A percentile compares a stretch with the other conserved stretches of the same genome.
These are phyloP conservation scores for Fomitopsis pinicola DNA, from an alignment of 1,284 basidiomycete genomes.

Conservation along the genomic window DNA sequence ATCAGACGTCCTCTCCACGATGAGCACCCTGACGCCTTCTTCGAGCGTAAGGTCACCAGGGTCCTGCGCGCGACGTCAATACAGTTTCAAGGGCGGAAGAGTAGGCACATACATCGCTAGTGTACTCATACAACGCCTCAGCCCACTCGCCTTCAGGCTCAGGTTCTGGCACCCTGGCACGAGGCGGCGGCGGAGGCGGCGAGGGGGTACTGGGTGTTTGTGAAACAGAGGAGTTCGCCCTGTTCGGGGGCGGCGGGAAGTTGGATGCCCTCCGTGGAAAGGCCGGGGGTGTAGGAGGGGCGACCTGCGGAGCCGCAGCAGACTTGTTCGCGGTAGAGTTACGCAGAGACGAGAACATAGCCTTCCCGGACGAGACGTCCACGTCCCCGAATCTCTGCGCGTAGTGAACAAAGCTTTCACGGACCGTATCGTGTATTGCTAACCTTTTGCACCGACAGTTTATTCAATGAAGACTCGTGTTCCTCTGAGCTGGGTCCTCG, in stretches of 20 bases:
- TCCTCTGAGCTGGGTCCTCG: slow-evolving; percentile 13
- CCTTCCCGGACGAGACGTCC: slow-evolving; percentile 49
- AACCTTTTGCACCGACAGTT: slow-evolving; percentile 27
- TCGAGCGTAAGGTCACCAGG: slow-evolving; percentile 57
- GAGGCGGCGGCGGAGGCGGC: slow-evolving; percentile 21
- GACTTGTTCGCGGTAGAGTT: slow-evolving; percentile 38
- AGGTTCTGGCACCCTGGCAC: slow-evolving; percentile 25
- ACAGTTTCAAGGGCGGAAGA: not conserved
- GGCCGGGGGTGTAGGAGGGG: slow-evolving; percentile 42
- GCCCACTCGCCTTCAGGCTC: slow-evolving; percentile 64
- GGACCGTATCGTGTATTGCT: not conserved
- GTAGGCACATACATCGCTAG: slow-evolving; percentile 43
- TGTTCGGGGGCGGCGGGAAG: slow-evolving; percentile 54
- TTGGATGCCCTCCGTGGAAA: slow-evolving; percentile 39
- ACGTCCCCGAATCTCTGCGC: slow-evolving; percentile 57
- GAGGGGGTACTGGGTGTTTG: slow-evolving; percentile 19
- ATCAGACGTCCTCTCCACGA: slow-evolving; percentile 62
- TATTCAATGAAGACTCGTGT: slow-evolving; percentile 7
- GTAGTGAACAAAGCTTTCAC: not conserved
- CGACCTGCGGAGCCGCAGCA: slow-evolving; percentile 29
- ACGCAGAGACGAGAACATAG: slow-evolving; percentile 45
- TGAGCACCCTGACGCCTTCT: slow-evolving; percentile 49
- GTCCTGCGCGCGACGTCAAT: slow-evolving; percentile 40
- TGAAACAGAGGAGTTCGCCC: slow-evolving; percentile 25
- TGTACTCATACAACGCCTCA: slow-evolving; percentile 72